phyloP scores from a whole-genome alignment of 2,329 filamentous ascomycete species.

The Sporothrix protearum region DNA sequence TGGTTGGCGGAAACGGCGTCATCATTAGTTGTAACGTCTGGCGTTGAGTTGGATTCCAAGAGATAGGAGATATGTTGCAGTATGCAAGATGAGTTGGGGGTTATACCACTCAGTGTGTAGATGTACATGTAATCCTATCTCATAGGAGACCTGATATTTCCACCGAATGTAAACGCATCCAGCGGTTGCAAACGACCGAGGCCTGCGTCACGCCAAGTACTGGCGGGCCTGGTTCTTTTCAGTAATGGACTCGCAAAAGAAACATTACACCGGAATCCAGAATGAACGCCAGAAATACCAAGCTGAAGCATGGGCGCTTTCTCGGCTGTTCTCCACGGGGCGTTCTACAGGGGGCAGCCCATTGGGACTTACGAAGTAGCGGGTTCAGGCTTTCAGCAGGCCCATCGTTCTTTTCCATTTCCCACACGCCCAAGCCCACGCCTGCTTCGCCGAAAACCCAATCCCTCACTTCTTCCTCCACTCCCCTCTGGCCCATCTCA shows the following conservation, averaged over 20 bases:
- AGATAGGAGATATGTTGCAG: no score
- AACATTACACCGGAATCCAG: neutral
- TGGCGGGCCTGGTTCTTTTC: neutral
- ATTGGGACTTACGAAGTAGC: neutral
- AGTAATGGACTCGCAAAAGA: neutral
- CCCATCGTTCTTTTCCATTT: neutral
- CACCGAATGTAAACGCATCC: no score
- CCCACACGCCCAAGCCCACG: neutral
- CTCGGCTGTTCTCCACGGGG: slow-evolving; percentile 21
- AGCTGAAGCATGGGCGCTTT: slow-evolving; percentile 24
- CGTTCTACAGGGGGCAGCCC: neutral
- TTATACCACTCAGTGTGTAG: no score
- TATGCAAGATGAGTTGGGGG: no score
- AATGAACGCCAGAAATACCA: slow-evolving; percentile 1
- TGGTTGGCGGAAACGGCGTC: neutral
- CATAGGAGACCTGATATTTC: neutral
- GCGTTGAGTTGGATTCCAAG: no score
- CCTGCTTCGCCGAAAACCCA: neutral
- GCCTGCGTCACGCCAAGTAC: neutral
- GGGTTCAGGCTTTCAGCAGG: neutral
- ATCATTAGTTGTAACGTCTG: neutral
- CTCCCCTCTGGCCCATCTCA: neutral
- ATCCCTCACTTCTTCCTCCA: neutral
- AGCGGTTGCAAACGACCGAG: neutral
- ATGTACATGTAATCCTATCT: no score